A percentile compares a stretch with the other conserved stretches of the same genome.
Evolutionary conservation across 768 basidiomycete genomes (phyloP).

Genomic region (Agrocybe chaxingu): DNA sequence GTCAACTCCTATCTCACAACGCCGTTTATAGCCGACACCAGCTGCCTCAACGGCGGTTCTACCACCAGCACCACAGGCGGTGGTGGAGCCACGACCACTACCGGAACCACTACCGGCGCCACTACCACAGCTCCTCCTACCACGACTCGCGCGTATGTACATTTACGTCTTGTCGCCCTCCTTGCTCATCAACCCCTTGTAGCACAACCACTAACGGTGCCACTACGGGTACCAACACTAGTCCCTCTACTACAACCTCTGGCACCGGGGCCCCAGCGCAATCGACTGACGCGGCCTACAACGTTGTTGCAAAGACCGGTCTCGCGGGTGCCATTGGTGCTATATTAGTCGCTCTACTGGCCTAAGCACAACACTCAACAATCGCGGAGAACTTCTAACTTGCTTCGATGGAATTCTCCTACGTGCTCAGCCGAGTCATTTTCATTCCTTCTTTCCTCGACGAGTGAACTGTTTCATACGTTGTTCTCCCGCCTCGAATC

Average conservation of each 20-base stretch:
- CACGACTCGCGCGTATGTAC: conserved; percentile 8
- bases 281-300: conserved; percentile 17
- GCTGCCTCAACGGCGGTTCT: conserved; percentile 9
- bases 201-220: conserved; percentile 10
- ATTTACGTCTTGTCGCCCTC: conserved; percentile 15
- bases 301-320: background rate
- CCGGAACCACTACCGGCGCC: conserved; percentile 20
- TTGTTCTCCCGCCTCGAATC: too few relatives aligned
- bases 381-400: too few relatives aligned
- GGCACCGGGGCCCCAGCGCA: conserved; percentile 11
- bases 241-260: conserved; percentile 10
- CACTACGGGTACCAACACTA: conserved; percentile 6
- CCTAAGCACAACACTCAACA: background rate
- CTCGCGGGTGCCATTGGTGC: conserved; percentile 6
- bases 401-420: too few relatives aligned
- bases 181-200: conserved; percentile 8
- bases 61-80: background rate
- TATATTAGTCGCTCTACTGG: conserved; percentile 8
- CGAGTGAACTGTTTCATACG: too few relatives aligned
- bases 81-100: conserved; percentile 30
- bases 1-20: background rate
- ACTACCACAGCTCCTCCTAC: conserved; percentile 9
- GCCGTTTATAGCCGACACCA: conserved; percentile 5
- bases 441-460: too few relatives aligned
- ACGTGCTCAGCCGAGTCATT: too few relatives aligned